phyloP scores from a whole-genome alignment of 176 grass and related monocot genomes.

The Phoenix dactylifera region DNA sequence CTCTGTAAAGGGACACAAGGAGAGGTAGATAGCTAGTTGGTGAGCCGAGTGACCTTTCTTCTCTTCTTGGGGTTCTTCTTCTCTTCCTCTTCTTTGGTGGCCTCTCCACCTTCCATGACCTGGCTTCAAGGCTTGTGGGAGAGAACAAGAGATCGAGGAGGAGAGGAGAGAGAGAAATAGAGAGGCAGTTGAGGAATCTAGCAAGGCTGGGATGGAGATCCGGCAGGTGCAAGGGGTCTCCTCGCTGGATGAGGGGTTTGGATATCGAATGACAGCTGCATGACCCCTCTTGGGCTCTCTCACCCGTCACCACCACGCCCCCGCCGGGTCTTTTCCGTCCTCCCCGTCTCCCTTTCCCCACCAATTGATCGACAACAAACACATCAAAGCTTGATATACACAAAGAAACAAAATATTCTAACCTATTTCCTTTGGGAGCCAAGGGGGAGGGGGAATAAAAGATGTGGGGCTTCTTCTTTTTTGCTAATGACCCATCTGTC shows the following conservation, averaged over 20 bases:
- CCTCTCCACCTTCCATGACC: conserved; percentile 2
- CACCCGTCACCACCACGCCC: not conserved
- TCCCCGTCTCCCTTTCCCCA: conserved; percentile 5
- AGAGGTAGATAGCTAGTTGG: no score
- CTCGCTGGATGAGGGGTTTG: not conserved
- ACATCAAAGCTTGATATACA: no score
- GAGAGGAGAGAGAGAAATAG: no score
- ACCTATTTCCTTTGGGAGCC: no score
- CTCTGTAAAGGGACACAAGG: not conserved
- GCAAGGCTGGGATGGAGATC: not conserved
- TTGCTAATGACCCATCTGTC: conserved; percentile 36
- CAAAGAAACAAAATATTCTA: no score
- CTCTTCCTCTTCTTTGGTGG: conserved; percentile 2
- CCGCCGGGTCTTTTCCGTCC: conserved; percentile 6
- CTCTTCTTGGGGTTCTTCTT: not conserved
- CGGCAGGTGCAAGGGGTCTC: not conserved
- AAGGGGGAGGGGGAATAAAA: no score
- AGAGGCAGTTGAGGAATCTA: not conserved
- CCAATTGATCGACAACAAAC: not conserved
- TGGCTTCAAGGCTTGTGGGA: no score
- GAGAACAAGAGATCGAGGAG: no score
- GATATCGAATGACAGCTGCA: conserved; percentile 8
- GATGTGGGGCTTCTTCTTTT: conserved; percentile 3
- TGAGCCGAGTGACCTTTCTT: no score
- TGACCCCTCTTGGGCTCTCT: not conserved